Base-by-base conservation (phyloP, 148 eudicot genomes). In the Spergularia bocconei region DNA sequence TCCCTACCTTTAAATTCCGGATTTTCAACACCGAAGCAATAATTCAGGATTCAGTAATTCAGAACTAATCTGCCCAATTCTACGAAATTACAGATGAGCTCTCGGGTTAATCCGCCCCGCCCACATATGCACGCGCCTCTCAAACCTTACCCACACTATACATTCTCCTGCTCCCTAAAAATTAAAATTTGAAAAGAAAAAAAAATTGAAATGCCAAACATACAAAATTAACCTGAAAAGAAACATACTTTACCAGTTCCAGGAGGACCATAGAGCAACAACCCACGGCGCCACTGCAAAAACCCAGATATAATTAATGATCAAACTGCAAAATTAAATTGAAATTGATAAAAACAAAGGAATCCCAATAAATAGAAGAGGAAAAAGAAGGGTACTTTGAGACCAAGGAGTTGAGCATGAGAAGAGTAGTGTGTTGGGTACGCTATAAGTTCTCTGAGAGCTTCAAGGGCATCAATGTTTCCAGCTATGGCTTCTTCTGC, bases 251-350 rank as follows among this genome's bases (percentile, higher is more conserved):
- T 95, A 66, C 98, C 97, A 29, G 98, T 92, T 38, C 98, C 97
- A 51, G 97, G 96, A 33, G 98, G 98, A 62, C 98, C 98, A 67
- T 89, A 88, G 29, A 95, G 92, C 84, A 95, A 77, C 89, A 95
- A 85, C 11, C 97, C 96, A 10, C 92, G 90, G 65, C 88, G 89
- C 97, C 96, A 94, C 96, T 91, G 82, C 25, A 82, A 65, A 63
- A 51, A 23, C 25, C 25, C 25, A 23, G 25, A 23, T 23, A 23
- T 23, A 23, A 23, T 23, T 23, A 23, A 23, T 23, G 0, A 23
- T n/a, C n/a, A n/a, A n/a, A n/a, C n/a, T n/a, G n/a, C n/a, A n/a
- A n/a, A n/a, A n/a, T 19, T 44, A 7, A 36, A 51, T 21, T 47
- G 6, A 54, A 69, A 3, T n/a, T 25, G 53, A n/a, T 29, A 29